These are phyloP conservation scores for Cercospora berteroae DNA, from an alignment of 2,329 filamentous ascomycete species.

Conservation along the genomic window DNA sequence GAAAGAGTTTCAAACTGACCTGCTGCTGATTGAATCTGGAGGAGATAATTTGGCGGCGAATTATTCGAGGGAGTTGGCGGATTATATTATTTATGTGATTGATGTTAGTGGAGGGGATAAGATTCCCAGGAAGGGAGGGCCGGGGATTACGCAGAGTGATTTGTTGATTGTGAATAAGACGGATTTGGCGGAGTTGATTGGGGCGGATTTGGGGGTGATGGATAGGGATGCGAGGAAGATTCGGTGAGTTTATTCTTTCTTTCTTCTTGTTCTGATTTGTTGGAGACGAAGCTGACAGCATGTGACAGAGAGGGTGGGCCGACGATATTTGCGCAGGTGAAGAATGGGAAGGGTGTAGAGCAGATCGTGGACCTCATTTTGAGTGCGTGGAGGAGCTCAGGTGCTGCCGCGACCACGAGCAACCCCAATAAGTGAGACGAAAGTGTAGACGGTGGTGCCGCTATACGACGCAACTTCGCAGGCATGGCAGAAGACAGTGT, in stretches of 20 bases:
- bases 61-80: constrained; percentile 89
- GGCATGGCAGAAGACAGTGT: neutral
- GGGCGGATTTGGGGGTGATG: constrained; percentile 90
- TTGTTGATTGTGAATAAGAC: constrained; percentile 96
- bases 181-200: constrained; percentile 84
- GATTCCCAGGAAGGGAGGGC: constrained; percentile 91
- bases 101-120: constrained; percentile 97
- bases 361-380: constrained; percentile 85
- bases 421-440: constrained; percentile 5
- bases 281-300: neutral
- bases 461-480: neutral
- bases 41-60: constrained; percentile 97
- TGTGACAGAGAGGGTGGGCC: constrained; percentile 75
- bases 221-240: constrained; percentile 92
- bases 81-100: constrained; percentile 98
- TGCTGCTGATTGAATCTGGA: constrained; percentile 91
- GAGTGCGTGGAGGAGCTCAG: constrained; percentile 89
- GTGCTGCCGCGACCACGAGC: constrained; percentile 52
- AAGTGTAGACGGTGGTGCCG: neutral
- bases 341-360: constrained; percentile 79
- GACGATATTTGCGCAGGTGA: constrained; percentile 96
- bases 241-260: constrained; percentile 38
- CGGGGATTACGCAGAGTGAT: constrained; percentile 95
- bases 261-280: neutral
- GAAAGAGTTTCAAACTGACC: constrained; percentile 71